Evolutionary conservation across 305 asterid species (phyloP).

Genomic region (Lippia alba): DNA sequence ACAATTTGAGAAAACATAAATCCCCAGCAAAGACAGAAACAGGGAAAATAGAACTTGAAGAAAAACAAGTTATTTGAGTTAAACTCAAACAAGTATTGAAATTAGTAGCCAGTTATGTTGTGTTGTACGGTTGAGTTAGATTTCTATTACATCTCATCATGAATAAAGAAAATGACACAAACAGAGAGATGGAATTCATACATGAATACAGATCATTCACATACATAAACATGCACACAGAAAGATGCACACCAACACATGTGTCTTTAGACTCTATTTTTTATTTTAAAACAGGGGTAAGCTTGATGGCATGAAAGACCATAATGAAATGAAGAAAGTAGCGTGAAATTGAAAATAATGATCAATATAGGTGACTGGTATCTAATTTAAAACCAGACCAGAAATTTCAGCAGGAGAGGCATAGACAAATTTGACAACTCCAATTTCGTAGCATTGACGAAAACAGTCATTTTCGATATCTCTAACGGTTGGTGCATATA

Average conservation of each 20-base stretch:
- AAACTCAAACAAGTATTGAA: background rate
- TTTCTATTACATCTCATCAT: too few relatives aligned
- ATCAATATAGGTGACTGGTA: constrained; percentile 8
- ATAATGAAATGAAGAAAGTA: constrained; percentile 9
- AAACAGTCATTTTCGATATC: constrained; percentile 17
- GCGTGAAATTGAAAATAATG: background rate
- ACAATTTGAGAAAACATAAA: constrained; percentile 2
- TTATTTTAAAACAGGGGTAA: background rate
- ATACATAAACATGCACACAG: background rate
- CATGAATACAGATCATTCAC: background rate
- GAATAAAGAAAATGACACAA: too few relatives aligned
- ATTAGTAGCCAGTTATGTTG: too few relatives aligned
- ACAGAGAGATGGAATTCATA: too few relatives aligned
- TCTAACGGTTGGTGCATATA: background rate
- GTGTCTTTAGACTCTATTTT: background rate
- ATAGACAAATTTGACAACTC: background rate
- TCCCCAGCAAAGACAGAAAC: background rate
- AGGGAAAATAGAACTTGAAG: background rate
- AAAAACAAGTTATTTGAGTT: background rate
- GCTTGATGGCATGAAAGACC: background rate
- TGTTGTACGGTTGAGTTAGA: too few relatives aligned
- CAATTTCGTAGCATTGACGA: background rate
- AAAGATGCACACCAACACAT: background rate
- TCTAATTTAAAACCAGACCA: background rate
- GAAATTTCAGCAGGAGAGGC: background rate